Base-by-base conservation (phyloP, 495 filamentous ascomycete species). In the Ramalina intermedia region DNA sequence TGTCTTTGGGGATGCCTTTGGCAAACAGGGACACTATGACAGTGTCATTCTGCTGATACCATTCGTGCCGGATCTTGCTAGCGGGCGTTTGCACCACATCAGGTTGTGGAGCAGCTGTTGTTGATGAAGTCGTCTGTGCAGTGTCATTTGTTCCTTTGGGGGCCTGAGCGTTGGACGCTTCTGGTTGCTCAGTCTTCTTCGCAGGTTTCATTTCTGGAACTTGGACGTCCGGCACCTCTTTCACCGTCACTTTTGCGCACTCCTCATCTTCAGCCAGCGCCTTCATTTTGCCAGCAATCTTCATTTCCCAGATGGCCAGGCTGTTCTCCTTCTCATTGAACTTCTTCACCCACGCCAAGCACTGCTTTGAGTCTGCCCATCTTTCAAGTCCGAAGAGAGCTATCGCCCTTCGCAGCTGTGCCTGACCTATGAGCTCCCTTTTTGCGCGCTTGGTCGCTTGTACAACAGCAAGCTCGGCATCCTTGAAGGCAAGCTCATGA, bases 341-440 rank as follows among this genome's bases (percentile, higher is more conserved):
- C 40, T 74, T 69, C 56, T 76, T 75, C 26, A 84, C 75, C 63
- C 80, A 75, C 16, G 69, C 71, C 20, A 91, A 80, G 39, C 87
- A 77, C 55, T 81, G 78, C 44, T 72, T 71, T 12, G 89, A 79
- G 66, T 98, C 86, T 5, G 77, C 88, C 52, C 77, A 88, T 23
- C 78, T 72, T 48, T 75, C 79, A 17, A 88, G 65, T 41, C 78
- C 72, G 61, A 78, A 86, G 8, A 90, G 67, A 5, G 85, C 73
- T 37, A 91, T 76, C 1, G 75, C 85, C 49, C 91, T 74, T 42
- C 91, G 75, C 53, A 94, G 74, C 62, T 96, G 88, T 6, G 87
- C 81, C 21, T 80, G 71, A 12, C 80, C 74, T 61, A 96, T 89
- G 9, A 82, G 70, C 57, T 93, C 86, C 27, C 86, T 75, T 56